These are phyloP conservation scores for Phaeotremella skinneri DNA, from an alignment of 768 basidiomycete species.

Conservation along the genomic window DNA sequence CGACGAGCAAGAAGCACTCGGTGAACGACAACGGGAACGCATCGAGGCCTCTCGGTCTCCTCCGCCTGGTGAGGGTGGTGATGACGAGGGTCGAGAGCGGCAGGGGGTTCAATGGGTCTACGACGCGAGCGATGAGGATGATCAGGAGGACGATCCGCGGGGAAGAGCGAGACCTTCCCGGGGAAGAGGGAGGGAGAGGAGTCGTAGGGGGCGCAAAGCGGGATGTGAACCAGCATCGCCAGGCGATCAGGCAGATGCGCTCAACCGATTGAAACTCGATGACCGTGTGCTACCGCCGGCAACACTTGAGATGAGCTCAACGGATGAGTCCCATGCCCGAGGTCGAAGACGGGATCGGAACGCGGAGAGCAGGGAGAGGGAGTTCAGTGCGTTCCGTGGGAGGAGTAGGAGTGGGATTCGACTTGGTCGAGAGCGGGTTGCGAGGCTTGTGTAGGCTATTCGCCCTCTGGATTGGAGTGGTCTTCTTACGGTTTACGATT, in stretches of 20 bases:
- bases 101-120: not conserved
- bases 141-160: not conserved
- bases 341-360: not conserved
- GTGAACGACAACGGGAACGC: not conserved
- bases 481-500: no score
- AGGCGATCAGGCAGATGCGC: no score
- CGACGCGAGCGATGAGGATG: not conserved
- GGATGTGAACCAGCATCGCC: no score
- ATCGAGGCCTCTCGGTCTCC: not conserved
- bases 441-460: no score
- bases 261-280: not conserved
- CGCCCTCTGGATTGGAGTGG: no score
- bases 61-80: not conserved
- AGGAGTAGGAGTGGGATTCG: not conserved
- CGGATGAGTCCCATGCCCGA: not conserved
- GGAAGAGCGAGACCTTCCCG: not conserved
- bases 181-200: slow-evolving; percentile 1
- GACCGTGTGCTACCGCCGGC: not conserved
- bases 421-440: not conserved
- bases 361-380: not conserved
- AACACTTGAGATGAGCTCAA: not conserved
- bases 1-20: not conserved
- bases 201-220: no score
- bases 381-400: not conserved
- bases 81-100: not conserved